Evolutionary conservation across 2,329 filamentous ascomycete genomes (phyloP).

Genomic region (Talaromyces sp.): DNA sequence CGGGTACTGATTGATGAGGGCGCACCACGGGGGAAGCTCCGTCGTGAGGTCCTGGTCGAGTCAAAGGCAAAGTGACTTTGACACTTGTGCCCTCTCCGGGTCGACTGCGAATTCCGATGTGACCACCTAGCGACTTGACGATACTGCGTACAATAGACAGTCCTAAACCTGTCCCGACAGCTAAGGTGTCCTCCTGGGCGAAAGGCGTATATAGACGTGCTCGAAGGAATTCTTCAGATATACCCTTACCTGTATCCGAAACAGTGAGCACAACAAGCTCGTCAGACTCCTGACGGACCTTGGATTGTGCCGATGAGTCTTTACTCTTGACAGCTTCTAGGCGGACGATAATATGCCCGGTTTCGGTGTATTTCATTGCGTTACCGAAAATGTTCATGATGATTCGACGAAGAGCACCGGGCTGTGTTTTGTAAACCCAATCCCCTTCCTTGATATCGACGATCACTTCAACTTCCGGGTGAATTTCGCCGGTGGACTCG

Average conservation of each 20-base stretch:
- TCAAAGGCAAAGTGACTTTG: constrained; percentile 47
- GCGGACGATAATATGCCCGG: constrained; percentile 49
- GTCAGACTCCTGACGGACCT: constrained; percentile 29
- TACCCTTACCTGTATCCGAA: constrained; percentile 63
- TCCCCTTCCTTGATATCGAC: constrained; percentile 50
- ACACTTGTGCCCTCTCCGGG: constrained; percentile 55
- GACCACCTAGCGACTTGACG: constrained; percentile 57
- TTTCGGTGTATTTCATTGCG: constrained; percentile 58
- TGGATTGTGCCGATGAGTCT: constrained; percentile 24
- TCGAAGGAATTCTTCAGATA: constrained; percentile 59
- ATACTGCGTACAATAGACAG: constrained; percentile 62
- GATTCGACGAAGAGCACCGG: constrained; percentile 53
- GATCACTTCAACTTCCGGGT: constrained; percentile 44
- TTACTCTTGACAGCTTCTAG: constrained; percentile 32
- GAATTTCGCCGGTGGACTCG: constrained; percentile 15
- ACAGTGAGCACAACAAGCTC: constrained; percentile 47
- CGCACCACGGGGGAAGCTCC: constrained; percentile 22
- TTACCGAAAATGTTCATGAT: constrained; percentile 63
- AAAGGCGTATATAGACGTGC: constrained; percentile 57
- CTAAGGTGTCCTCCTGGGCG: constrained; percentile 58
- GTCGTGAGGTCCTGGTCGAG: constrained; percentile 28
- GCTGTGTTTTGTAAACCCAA: constrained; percentile 56
- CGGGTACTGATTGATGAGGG: constrained; percentile 24
- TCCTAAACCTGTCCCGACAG: constrained; percentile 52
- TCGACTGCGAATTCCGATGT: constrained; percentile 55